Conservation (phyloP, 75 land plant genomes). For the Sequoiadendron giganteum region DNA sequence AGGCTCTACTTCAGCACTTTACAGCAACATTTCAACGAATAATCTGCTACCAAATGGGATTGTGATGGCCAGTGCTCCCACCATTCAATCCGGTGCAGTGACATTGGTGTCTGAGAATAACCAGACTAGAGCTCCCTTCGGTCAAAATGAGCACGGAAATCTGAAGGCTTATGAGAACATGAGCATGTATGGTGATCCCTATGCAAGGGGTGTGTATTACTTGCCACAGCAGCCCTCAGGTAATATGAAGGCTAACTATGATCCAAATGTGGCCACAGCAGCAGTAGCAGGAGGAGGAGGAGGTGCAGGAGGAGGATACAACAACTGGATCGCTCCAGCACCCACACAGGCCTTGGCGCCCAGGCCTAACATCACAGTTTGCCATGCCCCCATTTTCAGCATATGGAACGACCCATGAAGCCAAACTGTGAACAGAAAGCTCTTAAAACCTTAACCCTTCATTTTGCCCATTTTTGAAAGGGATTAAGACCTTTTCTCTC, state of each 20-base stretch:
- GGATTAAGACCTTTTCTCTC: slow-evolving; percentile 6
- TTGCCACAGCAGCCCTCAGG: slow-evolving; percentile 11
- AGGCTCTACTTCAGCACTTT: slow-evolving; percentile 21
- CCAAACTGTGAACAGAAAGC: not conserved
- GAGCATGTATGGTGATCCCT: slow-evolving; percentile 7
- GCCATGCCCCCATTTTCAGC: slow-evolving; percentile 38
- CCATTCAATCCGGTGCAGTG: slow-evolving; percentile 8
- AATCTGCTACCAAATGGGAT: slow-evolving; percentile 5
- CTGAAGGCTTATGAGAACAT: slow-evolving; percentile 14
- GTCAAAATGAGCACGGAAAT: slow-evolving; percentile 17
- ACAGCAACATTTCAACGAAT: slow-evolving; percentile 7
- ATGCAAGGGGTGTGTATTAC: slow-evolving; percentile 17
- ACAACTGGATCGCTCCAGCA: slow-evolving; percentile 26
- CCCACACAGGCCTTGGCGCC: slow-evolving; percentile 21
- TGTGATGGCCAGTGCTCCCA: slow-evolving; percentile 17
- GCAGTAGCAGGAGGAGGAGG: not conserved
- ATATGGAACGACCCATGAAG: slow-evolving; percentile 48
- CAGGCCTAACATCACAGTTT: slow-evolving; percentile 30
- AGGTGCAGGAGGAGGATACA: not conserved
- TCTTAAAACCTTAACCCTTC: not conserved
- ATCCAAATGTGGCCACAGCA: slow-evolving; percentile 4
- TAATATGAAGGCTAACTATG: not conserved
- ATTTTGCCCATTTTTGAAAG: not conserved
- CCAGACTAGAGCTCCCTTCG: slow-evolving; percentile 5
- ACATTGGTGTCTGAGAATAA: not conserved